phyloP scores from a whole-genome alignment of 2,329 filamentous ascomycete genomes.

The Colletotrichum acutatum region DNA sequence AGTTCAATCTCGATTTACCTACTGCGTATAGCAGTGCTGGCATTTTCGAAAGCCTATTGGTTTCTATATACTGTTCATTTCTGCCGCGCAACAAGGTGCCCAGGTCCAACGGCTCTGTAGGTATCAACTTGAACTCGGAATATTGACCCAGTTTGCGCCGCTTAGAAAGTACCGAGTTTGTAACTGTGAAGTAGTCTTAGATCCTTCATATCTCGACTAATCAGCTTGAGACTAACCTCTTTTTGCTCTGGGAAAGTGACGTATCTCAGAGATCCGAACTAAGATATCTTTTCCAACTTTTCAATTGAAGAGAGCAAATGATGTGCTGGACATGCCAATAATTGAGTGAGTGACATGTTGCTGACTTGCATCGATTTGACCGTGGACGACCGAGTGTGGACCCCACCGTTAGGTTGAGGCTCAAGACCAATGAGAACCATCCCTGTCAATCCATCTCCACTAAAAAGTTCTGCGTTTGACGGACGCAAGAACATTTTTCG shows the following conservation, averaged over 20 bases:
- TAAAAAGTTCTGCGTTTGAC: constrained; percentile 37
- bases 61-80: not conserved
- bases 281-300: too few relatives aligned
- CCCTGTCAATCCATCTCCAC: not conserved
- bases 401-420: constrained; percentile 6
- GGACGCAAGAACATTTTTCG: constrained; percentile 32
- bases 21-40: not conserved
- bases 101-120: not conserved
- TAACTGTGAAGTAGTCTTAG: too few relatives aligned
- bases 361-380: not conserved
- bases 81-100: not conserved
- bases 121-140: not conserved
- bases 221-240: too few relatives aligned
- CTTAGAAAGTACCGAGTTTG: not conserved
- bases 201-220: not conserved
- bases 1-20: not conserved
- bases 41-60: not conserved
- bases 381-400: not conserved
- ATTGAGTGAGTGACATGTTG: not conserved
- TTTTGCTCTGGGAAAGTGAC: too few relatives aligned
- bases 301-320: not conserved
- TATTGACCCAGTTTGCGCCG: not conserved
- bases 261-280: too few relatives aligned
- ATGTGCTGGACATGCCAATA: not conserved
- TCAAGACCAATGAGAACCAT: constrained; percentile 6